Conservation (phyloP, 176 grass and related monocot genomes). For the Bolboschoenus planiculmis region DNA sequence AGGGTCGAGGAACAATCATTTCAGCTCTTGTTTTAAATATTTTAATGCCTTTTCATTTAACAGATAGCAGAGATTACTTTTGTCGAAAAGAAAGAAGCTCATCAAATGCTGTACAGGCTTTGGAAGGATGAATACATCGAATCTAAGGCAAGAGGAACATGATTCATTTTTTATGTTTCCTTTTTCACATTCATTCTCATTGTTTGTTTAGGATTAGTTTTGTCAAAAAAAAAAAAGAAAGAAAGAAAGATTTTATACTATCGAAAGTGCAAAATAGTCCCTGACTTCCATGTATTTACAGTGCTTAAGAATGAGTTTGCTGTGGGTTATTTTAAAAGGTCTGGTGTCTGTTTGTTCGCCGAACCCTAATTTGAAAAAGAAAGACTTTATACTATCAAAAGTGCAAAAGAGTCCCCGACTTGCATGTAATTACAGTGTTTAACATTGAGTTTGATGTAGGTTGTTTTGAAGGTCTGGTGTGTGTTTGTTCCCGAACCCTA, state of each 20-base stretch:
- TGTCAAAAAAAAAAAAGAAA: background rate
- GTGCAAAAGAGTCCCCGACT: background rate
- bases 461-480: constrained; percentile 3
- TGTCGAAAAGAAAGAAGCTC: constrained; percentile 65
- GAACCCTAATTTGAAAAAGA: constrained; percentile 2
- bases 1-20: background rate
- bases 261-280: background rate
- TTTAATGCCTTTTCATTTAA: constrained; percentile 27
- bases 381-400: background rate
- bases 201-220: background rate
- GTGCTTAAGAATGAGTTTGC: background rate
- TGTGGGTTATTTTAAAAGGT: background rate
- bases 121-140: constrained; percentile 75
- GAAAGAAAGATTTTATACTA: background rate
- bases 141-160: constrained; percentile 30
- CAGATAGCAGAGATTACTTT: constrained; percentile 72
- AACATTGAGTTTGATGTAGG: background rate
- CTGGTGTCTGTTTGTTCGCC: constrained; percentile 19
- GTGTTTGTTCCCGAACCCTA: constrained; percentile 22
- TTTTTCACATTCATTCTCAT: background rate
- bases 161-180: background rate
- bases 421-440: constrained; percentile 14
- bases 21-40: constrained; percentile 1
- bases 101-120: constrained; percentile 65
- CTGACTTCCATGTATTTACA: no score